A percentile compares a stretch with the other conserved stretches of the same genome.
Evolutionary conservation across 495 filamentous ascomycete species (phyloP).

Genomic region (Evansstolkia leycettana): DNA sequence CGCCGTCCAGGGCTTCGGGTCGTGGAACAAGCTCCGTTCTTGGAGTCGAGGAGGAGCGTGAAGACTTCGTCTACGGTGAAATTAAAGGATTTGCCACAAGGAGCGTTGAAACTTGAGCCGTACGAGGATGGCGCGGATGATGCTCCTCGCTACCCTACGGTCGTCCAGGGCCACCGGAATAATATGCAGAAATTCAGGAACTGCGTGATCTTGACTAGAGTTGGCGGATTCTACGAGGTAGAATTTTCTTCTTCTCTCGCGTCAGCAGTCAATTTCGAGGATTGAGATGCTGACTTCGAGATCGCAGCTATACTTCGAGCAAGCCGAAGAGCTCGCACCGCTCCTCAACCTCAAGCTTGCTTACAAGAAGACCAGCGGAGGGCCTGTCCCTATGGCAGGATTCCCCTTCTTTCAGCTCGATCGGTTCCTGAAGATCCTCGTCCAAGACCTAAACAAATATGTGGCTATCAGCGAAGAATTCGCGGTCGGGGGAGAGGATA

Average conservation of each 20-base stretch:
- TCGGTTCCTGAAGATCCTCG: constrained; percentile 80
- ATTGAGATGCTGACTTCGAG: not conserved
- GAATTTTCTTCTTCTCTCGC: not conserved
- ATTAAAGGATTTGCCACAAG: constrained; percentile 56
- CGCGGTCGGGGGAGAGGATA: constrained; percentile 50
- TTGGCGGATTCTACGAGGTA: constrained; percentile 90
- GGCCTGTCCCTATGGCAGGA: constrained; percentile 77
- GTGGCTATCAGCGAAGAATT: constrained; percentile 95
- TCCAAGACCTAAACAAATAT: constrained; percentile 77
- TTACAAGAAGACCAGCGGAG: constrained; percentile 61
- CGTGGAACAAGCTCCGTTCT: constrained; percentile 5
- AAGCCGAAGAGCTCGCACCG: constrained; percentile 79
- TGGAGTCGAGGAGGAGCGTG: constrained; percentile 20
- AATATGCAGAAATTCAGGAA: constrained; percentile 86
- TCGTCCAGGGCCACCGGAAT: constrained; percentile 76
- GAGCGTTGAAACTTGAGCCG: constrained; percentile 33
- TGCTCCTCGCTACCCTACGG: constrained; percentile 63
- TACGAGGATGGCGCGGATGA: constrained; percentile 34
- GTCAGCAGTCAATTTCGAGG: no score
- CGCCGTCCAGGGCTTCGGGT: constrained; percentile 11
- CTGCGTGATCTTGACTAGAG: constrained; percentile 78
- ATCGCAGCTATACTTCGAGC: constrained; percentile 73
- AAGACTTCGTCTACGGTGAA: constrained; percentile 44
- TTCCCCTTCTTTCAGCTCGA: constrained; percentile 91
- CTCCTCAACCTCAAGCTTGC: constrained; percentile 80